Evolutionary conservation across 148 eudicot species (phyloP).

Genomic region (Diospyros kaki): DNA sequence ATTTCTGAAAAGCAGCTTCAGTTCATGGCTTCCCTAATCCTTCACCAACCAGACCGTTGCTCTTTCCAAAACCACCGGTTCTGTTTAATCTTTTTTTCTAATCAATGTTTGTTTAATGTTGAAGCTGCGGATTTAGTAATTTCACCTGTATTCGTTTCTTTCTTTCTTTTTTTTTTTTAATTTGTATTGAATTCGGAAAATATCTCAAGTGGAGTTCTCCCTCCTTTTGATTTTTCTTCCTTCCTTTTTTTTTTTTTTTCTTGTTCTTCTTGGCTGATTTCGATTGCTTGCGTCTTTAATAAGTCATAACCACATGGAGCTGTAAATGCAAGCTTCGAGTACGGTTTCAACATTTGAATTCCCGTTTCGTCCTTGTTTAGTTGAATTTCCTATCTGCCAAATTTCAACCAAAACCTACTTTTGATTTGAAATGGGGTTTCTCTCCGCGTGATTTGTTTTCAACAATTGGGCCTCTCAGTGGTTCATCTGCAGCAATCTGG

Average conservation of each 20-base stretch:
- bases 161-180: too few species aligned
- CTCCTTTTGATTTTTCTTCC: not conserved
- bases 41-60: not conserved
- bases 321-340: conserved; percentile 19
- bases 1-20: not conserved
- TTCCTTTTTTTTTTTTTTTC: not conserved
- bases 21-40: conserved; percentile 2
- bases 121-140: not conserved
- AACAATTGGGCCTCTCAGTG: not conserved
- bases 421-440: not conserved
- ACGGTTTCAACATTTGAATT: conserved; percentile 23
- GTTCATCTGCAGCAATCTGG: not conserved
- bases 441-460: not conserved
- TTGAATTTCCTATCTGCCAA: conserved; percentile 2
- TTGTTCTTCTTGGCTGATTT: not conserved
- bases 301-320: not conserved
- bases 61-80: not conserved
- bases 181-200: too few species aligned
- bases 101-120: not conserved
- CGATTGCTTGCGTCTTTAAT: conserved; percentile 11
- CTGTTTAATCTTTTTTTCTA: not conserved
- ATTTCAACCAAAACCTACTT: conserved; percentile 10
- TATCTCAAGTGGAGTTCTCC: too few species aligned
- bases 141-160: not conserved
- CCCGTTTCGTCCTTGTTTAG: conserved; percentile 21